Percentiles rank a stretch among this genome's conserved stretches.
These are phyloP conservation scores for Magnusiomyces suaveolens DNA, from an alignment of 1,139 yeast species.

Conservation along the genomic window DNA sequence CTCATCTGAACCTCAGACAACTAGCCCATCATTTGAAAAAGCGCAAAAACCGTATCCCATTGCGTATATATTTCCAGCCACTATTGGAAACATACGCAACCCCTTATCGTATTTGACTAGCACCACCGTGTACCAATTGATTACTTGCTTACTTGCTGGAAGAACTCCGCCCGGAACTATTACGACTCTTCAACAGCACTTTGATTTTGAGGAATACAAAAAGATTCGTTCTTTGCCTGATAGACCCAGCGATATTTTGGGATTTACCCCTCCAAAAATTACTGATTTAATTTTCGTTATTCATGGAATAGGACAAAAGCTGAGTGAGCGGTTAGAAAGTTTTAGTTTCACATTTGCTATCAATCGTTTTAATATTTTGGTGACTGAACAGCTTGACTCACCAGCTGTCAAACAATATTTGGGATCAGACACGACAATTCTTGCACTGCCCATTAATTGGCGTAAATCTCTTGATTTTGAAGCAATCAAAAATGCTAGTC, in stretches of 20 bases:
- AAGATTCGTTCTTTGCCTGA: conserved; percentile 23
- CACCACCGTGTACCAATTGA: conserved; percentile 20
- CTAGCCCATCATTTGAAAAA: not conserved
- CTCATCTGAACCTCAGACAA: not conserved
- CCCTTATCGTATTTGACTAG: conserved; percentile 20
- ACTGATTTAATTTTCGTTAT: conserved; percentile 67
- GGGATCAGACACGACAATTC: conserved; percentile 20
- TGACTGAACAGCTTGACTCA: conserved; percentile 24
- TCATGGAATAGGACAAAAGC: conserved; percentile 89
- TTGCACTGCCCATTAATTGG: conserved; percentile 38
- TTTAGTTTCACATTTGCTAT: conserved; percentile 83
- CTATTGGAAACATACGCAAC: conserved; percentile 15
- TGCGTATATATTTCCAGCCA: conserved; percentile 21
- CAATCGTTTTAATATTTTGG: conserved; percentile 48
- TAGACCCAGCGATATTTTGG: conserved; percentile 26
- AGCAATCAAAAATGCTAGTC: conserved; percentile 19
- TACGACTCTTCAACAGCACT: conserved; percentile 23
- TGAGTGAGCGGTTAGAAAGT: conserved; percentile 70
- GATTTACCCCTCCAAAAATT: conserved; percentile 23
- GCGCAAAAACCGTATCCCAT: conserved; percentile 16
- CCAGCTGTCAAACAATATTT: conserved; percentile 26
- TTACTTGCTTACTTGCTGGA: conserved; percentile 24
- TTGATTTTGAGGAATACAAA: conserved; percentile 28
- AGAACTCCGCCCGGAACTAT: conserved; percentile 25
- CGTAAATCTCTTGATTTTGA: conserved; percentile 31